Evolutionary conservation across 352 stramenopile genomes (phyloP).

Genomic region (Phytophthora hybrid): DNA sequence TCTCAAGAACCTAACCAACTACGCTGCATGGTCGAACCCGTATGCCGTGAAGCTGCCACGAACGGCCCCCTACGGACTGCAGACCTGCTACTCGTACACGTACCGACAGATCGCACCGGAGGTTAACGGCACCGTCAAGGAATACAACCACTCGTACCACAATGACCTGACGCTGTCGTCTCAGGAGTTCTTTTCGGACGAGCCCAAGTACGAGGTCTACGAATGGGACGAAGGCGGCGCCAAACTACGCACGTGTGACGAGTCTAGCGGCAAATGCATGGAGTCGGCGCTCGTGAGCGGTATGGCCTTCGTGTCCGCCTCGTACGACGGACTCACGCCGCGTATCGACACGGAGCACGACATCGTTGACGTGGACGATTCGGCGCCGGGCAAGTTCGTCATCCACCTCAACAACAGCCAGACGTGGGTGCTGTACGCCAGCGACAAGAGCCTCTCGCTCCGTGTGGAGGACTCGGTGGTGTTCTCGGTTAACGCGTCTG

Average conservation of each 20-base stretch:
- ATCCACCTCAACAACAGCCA: constrained; percentile 72
- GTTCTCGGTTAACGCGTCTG: constrained; percentile 47
- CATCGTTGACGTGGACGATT: constrained; percentile 53
- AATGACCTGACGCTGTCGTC: constrained; percentile 78
- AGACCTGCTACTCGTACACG: constrained; percentile 69
- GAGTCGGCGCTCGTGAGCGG: constrained; percentile 65
- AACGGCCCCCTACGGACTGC: constrained; percentile 57
- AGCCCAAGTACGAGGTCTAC: constrained; percentile 69
- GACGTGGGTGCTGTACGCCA: constrained; percentile 77
- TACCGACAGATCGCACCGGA: constrained; percentile 55
- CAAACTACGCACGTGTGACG: constrained; percentile 63
- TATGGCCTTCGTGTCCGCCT: constrained; percentile 77
- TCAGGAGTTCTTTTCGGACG: constrained; percentile 55
- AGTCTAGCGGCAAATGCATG: constrained; percentile 51
- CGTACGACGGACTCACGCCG: constrained; percentile 66
- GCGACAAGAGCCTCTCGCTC: constrained; percentile 46
- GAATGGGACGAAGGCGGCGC: constrained; percentile 71
- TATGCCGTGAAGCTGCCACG: constrained; percentile 68
- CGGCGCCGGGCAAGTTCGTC: constrained; percentile 58
- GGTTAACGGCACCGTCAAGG: constrained; percentile 63
- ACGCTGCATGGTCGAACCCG: constrained; percentile 70
- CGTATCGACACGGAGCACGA: constrained; percentile 57
- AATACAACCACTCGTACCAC: constrained; percentile 64
- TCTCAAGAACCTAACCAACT: constrained; percentile 52
- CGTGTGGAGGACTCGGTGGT: constrained; percentile 43